Conservation (phyloP, 192 early-diverging fungal genomes). For the Kappamyces sp. region DNA sequence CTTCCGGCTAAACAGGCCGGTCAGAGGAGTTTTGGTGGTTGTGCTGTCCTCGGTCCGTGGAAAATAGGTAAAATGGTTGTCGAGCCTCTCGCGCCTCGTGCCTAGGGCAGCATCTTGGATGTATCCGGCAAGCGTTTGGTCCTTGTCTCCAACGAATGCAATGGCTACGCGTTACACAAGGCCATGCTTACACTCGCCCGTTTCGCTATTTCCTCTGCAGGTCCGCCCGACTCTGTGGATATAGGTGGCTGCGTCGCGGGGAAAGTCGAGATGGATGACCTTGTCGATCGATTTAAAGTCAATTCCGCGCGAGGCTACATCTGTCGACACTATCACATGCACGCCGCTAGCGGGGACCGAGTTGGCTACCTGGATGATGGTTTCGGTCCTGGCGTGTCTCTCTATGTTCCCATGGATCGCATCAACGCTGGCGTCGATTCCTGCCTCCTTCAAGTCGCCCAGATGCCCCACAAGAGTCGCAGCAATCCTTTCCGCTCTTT, state of each 20-base stretch:
- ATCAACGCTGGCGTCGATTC: constrained; percentile 2
- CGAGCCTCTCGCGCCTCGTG: too few species aligned
- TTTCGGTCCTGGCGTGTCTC: not conserved
- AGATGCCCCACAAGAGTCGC: not conserved
- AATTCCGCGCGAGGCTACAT: constrained; percentile 83
- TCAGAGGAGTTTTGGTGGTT: too few species aligned
- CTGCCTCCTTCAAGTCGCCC: not conserved
- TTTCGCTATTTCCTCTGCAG: constrained; percentile 2
- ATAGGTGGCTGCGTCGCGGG: constrained; percentile 75
- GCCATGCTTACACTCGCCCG: not conserved
- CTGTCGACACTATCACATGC: constrained; percentile 66
- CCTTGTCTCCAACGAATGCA: too few species aligned
- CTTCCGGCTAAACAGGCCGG: too few species aligned
- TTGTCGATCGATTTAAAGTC: constrained; percentile 72
- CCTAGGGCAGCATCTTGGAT: too few species aligned
- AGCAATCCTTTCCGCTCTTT: constrained; percentile 7
- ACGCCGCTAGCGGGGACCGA: constrained; percentile 8
- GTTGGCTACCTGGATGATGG: constrained; percentile 11
- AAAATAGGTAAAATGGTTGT: too few species aligned
- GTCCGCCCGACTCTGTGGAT: constrained; percentile 91
- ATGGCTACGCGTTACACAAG: too few species aligned
- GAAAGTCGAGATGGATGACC: constrained; percentile 86
- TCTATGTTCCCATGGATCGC: constrained; percentile 13
- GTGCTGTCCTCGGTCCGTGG: too few species aligned
- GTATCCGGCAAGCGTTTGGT: too few species aligned